Conservation (phyloP, 306 rosid species). For the Inga leiocalycina region DNA sequence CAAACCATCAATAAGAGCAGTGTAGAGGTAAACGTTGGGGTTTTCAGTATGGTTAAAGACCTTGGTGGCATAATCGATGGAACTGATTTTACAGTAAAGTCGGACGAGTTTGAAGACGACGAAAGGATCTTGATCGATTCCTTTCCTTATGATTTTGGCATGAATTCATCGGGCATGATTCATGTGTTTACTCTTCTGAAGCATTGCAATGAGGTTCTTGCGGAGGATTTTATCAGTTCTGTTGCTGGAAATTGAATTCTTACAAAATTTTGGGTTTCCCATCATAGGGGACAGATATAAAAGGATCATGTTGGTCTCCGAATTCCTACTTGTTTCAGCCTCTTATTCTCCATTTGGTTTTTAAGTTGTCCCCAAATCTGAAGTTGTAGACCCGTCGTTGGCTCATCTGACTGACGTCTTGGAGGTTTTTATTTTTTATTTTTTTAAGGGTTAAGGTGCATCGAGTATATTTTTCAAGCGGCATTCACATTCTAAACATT, state of each 20-base stretch:
- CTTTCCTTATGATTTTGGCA: constrained; percentile 37
- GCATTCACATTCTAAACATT: too few species aligned
- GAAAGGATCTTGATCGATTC: constrained; percentile 45
- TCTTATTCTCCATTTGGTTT: neutral
- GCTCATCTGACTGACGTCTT: neutral
- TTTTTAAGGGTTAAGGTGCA: too few species aligned
- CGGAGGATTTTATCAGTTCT: neutral
- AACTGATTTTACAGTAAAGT: constrained; percentile 35
- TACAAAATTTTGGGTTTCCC: constrained; percentile 25
- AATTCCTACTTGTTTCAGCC: neutral
- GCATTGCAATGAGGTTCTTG: constrained; percentile 31
- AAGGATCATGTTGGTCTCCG: constrained; percentile 9
- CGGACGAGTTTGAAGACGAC: constrained; percentile 47
- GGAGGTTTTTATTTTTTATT: too few species aligned
- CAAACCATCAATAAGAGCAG: constrained; percentile 50
- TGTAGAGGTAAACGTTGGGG: constrained; percentile 54
- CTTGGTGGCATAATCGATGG: constrained; percentile 41
- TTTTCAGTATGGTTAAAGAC: constrained; percentile 33
- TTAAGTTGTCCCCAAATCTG: neutral
- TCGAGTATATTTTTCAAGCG: too few species aligned
- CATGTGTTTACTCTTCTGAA: constrained; percentile 32
- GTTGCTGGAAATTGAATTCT: constrained; percentile 25
- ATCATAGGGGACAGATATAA: neutral
- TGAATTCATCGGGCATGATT: constrained; percentile 37
- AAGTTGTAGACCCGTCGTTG: neutral